Percentiles rank a stretch among this genome's conserved stretches.
These are phyloP conservation scores for Clonostachys rhizophaga DNA, from an alignment of 2,329 filamentous ascomycete species.

Conservation along the genomic window DNA sequence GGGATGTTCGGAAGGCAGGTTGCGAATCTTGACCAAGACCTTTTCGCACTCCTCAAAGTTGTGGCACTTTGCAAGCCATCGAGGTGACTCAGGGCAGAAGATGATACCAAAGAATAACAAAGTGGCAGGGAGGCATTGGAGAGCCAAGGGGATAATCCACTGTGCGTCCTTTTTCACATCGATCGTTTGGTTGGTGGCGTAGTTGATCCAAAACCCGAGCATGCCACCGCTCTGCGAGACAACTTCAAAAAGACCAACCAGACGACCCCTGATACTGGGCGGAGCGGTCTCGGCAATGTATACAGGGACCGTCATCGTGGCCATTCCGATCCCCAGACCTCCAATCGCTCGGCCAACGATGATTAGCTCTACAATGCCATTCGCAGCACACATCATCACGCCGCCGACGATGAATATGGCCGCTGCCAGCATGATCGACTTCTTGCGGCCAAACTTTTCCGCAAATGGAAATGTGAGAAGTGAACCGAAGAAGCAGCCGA, in stretches of 20 bases:
- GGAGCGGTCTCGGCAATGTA: conserved; percentile 53
- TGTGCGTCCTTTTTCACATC: conserved; percentile 10
- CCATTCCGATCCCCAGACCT: conserved; percentile 42
- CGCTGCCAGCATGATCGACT: conserved; percentile 31
- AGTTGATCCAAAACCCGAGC: conserved; percentile 33
- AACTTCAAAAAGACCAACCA: conserved; percentile 43
- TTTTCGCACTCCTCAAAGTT: conserved; percentile 10
- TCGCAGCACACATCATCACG: conserved; percentile 39
- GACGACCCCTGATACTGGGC: conserved; percentile 42
- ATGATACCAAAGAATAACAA: conserved; percentile 22
- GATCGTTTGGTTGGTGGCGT: conserved; percentile 9
- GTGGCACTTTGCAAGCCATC: conserved; percentile 33
- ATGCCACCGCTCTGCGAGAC: conserved; percentile 47
- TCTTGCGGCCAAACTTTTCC: conserved; percentile 32
- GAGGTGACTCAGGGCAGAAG: conserved; percentile 28
- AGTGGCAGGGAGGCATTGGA: conserved; percentile 32
- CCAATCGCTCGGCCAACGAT: conserved; percentile 47
- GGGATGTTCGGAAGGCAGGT: conserved; percentile 11
- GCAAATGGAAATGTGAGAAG: conserved; percentile 26
- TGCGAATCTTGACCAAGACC: conserved; percentile 11
- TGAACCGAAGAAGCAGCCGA: conserved; percentile 19
- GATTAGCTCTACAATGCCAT: conserved; percentile 46
- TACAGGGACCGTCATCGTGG: conserved; percentile 47
- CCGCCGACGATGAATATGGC: conserved; percentile 42
- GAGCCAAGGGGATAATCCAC: conserved; percentile 35